These are phyloP conservation scores for Fusarium kyushuense DNA, from an alignment of 2,329 filamentous ascomycete genomes.

Conservation along the genomic window DNA sequence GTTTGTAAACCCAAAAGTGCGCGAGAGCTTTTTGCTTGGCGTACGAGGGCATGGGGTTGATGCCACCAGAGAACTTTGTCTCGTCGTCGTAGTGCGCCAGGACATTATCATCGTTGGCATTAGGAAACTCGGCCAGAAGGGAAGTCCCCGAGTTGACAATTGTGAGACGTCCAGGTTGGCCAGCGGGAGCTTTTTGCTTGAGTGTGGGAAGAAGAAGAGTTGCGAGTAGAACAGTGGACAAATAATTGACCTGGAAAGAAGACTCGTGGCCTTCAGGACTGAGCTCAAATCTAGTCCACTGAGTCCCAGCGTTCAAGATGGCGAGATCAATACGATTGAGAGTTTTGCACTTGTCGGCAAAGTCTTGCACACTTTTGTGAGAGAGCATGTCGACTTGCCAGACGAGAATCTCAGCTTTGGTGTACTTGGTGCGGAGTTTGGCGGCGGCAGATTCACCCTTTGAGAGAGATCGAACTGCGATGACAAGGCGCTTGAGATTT, in stretches of 20 bases:
- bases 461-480: slow-evolving; percentile 58
- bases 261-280: slow-evolving; percentile 55
- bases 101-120: slow-evolving; percentile 38
- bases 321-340: slow-evolving; percentile 58
- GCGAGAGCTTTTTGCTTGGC: slow-evolving; percentile 49
- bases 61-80: slow-evolving; percentile 34
- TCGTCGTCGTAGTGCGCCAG: slow-evolving; percentile 51
- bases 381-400: slow-evolving; percentile 63
- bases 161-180: slow-evolving; percentile 46
- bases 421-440: slow-evolving; percentile 30
- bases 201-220: slow-evolving; percentile 52
- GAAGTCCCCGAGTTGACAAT: slow-evolving; percentile 50
- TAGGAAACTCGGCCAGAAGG: slow-evolving; percentile 42
- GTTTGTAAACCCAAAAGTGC: slow-evolving; percentile 53
- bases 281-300: slow-evolving; percentile 39
- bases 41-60: slow-evolving; percentile 40
- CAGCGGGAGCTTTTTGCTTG: slow-evolving; percentile 43
- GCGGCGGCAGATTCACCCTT: slow-evolving; percentile 58
- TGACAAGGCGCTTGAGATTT: slow-evolving; percentile 58
- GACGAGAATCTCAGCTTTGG: slow-evolving; percentile 58
- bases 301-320: slow-evolving; percentile 60
- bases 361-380: slow-evolving; percentile 59
- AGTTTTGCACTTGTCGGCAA: slow-evolving; percentile 52
- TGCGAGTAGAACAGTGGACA: slow-evolving; percentile 53
- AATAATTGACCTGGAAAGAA: slow-evolving; percentile 56